Percentiles rank a stretch among this genome's conserved stretches.
phyloP scores from a whole-genome alignment of 352 stramenopile genomes.

The Globisporangium takayamanum region DNA sequence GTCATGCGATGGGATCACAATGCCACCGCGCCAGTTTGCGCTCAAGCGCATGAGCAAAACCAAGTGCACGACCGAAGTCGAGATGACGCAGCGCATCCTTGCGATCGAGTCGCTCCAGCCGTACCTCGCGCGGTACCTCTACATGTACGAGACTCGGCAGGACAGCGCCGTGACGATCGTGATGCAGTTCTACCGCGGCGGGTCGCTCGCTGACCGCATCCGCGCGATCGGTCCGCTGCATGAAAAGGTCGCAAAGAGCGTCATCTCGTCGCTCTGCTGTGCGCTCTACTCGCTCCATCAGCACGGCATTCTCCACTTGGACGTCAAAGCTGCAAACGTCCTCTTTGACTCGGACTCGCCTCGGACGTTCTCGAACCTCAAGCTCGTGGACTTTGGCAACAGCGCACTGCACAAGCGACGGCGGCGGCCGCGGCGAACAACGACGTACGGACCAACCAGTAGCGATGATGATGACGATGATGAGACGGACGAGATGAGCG shows the following conservation, averaged over 20 bases:
- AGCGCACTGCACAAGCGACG: constrained; percentile 12
- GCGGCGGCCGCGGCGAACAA: background rate
- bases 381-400: constrained; percentile 67
- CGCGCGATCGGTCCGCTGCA: constrained; percentile 20
- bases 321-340: constrained; percentile 62
- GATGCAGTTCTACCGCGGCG: constrained; percentile 58
- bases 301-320: constrained; percentile 47
- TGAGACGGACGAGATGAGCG: background rate
- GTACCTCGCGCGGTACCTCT: constrained; percentile 43
- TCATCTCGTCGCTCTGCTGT: constrained; percentile 40
- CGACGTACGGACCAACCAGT: background rate
- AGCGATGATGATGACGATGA: constrained; percentile 5
- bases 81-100: constrained; percentile 35
- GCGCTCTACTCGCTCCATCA: constrained; percentile 44
- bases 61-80: constrained; percentile 31
- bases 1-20: no score
- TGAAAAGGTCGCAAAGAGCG: constrained; percentile 26
- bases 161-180: constrained; percentile 43
- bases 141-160: constrained; percentile 52
- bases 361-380: constrained; percentile 39
- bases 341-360: constrained; percentile 41
- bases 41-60: constrained; percentile 41
- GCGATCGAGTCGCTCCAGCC: constrained; percentile 28
- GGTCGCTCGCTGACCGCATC: constrained; percentile 46
- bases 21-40: constrained; percentile 20